Base-by-base conservation (phyloP, 2,329 filamentous ascomycete species). In the Ophiocordyceps unilateralis region DNA sequence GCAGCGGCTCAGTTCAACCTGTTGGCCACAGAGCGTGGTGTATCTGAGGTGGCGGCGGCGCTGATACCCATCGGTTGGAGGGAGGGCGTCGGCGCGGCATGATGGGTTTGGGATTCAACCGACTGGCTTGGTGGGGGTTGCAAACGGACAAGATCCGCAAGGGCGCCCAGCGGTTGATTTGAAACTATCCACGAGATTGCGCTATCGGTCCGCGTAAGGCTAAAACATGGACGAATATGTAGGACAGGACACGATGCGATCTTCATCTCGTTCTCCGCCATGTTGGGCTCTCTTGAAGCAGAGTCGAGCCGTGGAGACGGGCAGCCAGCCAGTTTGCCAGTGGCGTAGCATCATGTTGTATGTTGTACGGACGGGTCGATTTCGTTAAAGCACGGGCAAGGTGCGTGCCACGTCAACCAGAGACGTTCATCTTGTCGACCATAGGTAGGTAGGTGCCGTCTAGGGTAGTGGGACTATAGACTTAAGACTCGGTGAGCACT, bases 1-100 rank as follows among this genome's bases (percentile, higher is more conserved):
- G 91, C 91, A 9, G 85, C 89, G 1, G 82, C 88, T 28, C 87
- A 95, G 59, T 98, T 91, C 61, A 98, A 98, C 57, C 59, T 98
- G 54, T 65, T 98, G 43, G 89, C 87, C n/a, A 96, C 87, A 17
- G 91, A 98, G 65, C 70, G 91, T 42, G 89, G 91, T 1, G 78
- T 91, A 6, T 71, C 77, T 19, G 81, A 89, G 53, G 78, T 96
- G 47, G 89, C 87, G 23, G 89, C 86, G 2, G 89, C 87, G 10
- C 58, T 98, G 61, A 75, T 96, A 59, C 88, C 88, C 0, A 71
- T 91, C 43, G 87, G 86, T 2, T 93, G 85, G 84, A 75, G 69
- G 52, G 81, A 84, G 45, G 70, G 70, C 2, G 49, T 64, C 22
- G 69, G 69, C 2, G 67, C 65, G 7, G 45, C 51, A 40, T 51